phyloP scores from a whole-genome alignment of 345 rosid species.

The Eucalyptus cloeziana region DNA sequence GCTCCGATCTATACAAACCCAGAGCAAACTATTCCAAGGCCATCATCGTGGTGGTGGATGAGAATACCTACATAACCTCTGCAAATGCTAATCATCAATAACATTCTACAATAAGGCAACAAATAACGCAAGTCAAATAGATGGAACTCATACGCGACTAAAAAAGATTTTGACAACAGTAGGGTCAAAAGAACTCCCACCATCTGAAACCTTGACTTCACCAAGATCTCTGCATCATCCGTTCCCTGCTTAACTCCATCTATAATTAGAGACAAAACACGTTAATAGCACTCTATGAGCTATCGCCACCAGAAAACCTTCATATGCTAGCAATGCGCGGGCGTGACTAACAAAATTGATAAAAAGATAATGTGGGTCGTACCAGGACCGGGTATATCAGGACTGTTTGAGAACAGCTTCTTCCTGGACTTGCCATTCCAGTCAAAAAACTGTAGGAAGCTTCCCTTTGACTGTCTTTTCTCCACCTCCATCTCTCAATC shows the following conservation, averaged over 20 bases:
- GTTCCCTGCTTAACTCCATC: constrained; percentile 34
- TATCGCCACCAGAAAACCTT: not conserved
- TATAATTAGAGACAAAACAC: not conserved
- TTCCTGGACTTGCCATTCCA: constrained; percentile 83
- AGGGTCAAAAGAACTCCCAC: too few species aligned
- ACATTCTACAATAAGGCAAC: too few species aligned
- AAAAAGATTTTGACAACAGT: too few species aligned
- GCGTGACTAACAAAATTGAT: not conserved
- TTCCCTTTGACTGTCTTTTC: constrained; percentile 57
- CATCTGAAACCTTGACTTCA: not conserved
- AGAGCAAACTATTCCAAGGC: too few species aligned
- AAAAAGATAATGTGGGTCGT: not conserved
- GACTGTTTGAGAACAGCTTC: constrained; percentile 43
- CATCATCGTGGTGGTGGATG: too few species aligned
- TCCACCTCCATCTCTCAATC: constrained; percentile 50
- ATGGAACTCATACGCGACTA: too few species aligned
- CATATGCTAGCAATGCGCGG: not conserved
- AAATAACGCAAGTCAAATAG: too few species aligned
- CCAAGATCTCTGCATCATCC: constrained; percentile 16
- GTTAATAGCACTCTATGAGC: not conserved
- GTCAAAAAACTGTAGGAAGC: constrained; percentile 61
- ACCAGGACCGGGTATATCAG: constrained; percentile 40
- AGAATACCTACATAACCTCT: too few species aligned
- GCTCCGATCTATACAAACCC: too few species aligned
- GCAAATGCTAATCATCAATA: too few species aligned